Evolutionary conservation across 192 early-diverging fungal species (phyloP), one percentile per base, ranked within the genome.

Genomic region (Phlyctochytrium arcticum): DNA sequence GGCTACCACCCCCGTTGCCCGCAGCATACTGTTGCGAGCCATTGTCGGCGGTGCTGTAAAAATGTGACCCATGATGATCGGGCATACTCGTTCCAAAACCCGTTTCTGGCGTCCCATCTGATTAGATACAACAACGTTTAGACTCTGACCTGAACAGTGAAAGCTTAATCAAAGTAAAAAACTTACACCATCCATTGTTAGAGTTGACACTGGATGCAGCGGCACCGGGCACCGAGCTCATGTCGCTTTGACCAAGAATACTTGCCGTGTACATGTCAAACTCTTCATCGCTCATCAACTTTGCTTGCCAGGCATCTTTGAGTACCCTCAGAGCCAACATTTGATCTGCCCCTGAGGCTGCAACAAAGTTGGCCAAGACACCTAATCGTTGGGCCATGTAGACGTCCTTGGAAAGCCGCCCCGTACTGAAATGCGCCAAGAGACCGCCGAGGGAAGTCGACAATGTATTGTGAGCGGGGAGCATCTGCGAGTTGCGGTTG

Each of bases 221-320:
- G 39, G 21, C 39, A n/a, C 15, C 39, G 15, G 39, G 39, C 39
- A 19, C 12, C 39, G 39, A 12, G 21, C 15, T 44, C 39, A 44
- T n/a, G 12, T 44, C n/a, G n/a, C n/a, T n/a, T n/a, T n/a, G n/a
- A n/a, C 39, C 39, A 19, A 44, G 21, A 44, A 44, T 19, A 44
- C 39, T 44, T 44, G 59, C 59, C 5, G 59, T 47, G 5, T 44
- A 44, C 4, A 24, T 4, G 44, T 61, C 59, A 33, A 61, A 61
- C 46, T 61, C 59, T 6, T 23, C 37, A 48, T 61, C 42, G 23
- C 36, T 31, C 19, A 61, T 6, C 44, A 61, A 6, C 42, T 33
- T 44, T 23, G 24, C 59, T 27, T 61, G 42, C 59, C 59, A 61
- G n/a, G 59, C 59, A 48, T 61, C 59, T 31, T 61, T 61, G 39